Evolutionary conservation across 352 stramenopile genomes (phyloP).

Genomic region (Globisporangium heterothallicum): DNA sequence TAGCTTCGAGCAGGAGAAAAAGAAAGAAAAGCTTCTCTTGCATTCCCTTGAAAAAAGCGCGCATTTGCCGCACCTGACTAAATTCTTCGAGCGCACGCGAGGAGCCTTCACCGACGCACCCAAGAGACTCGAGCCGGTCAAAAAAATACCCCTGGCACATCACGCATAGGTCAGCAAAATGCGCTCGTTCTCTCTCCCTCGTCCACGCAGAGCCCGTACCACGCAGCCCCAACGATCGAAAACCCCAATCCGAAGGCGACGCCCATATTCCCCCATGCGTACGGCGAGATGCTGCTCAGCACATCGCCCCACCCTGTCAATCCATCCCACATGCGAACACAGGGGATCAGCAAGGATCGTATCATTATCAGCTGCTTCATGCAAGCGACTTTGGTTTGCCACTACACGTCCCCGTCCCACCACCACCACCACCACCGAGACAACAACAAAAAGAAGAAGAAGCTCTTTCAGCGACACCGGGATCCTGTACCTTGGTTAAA

Average conservation of each 20-base stretch:
- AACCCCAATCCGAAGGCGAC: conserved; percentile 95
- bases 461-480: neutral
- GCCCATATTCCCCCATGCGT: conserved; percentile 97
- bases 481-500: conserved; percentile 75
- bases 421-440: no score
- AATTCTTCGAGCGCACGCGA: conserved; percentile 98
- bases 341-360: no score
- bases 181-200: no score
- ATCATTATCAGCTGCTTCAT: no score
- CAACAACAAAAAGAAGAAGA: neutral
- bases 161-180: neutral
- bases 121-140: conserved; percentile 94
- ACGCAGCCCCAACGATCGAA: conserved; percentile 96
- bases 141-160: conserved; percentile 84
- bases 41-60: neutral
- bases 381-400: no score
- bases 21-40: no score
- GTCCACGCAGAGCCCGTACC: conserved; percentile 34
- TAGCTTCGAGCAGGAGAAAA: no score
- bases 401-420: no score
- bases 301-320: conserved; percentile 94
- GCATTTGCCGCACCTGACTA: conserved; percentile 93
- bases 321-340: no score
- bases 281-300: conserved; percentile 98
- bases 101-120: conserved; percentile 98